Conservation (phyloP, 2,329 filamentous ascomycete species). For the Calonectria pauciramosa region DNA sequence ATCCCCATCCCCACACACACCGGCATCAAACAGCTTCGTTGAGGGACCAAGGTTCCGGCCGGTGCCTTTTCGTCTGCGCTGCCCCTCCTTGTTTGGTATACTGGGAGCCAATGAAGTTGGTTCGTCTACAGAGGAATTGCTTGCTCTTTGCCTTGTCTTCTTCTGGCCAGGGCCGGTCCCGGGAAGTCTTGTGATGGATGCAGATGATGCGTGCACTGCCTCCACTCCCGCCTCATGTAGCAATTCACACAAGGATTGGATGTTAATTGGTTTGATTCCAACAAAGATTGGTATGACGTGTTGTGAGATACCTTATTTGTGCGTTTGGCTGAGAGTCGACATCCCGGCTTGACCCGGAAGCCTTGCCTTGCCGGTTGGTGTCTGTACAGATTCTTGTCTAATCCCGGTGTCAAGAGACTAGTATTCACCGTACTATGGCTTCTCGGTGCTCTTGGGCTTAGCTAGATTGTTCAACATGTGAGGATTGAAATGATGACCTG, state of each 20-base stretch:
- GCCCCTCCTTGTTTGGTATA: not conserved
- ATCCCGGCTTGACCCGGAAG: slow-evolving; percentile 17
- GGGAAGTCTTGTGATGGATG: not conserved
- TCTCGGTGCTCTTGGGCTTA: not conserved
- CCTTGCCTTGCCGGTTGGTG: not conserved
- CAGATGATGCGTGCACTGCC: slow-evolving; percentile 4
- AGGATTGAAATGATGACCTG: not conserved
- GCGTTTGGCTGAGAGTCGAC: not conserved
- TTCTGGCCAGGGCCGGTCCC: not conserved
- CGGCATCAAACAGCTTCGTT: not conserved
- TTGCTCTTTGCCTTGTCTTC: not conserved
- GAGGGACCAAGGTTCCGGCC: slow-evolving; percentile 5
- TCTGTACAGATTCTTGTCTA: slow-evolving; percentile 9
- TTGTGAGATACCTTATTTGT: not conserved
- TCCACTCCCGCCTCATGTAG: not conserved
- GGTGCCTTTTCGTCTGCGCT: not conserved
- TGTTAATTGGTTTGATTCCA: not conserved
- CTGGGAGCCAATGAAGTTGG: slow-evolving; percentile 8
- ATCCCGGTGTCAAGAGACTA: not conserved
- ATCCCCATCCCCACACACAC: slow-evolving; percentile 17
- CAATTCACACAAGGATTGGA: not conserved
- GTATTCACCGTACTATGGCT: not conserved
- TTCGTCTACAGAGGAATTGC: not conserved
- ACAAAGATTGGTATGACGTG: not conserved
- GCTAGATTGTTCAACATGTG: too few species aligned